A percentile compares a stretch with the other conserved stretches of the same genome.
Evolutionary conservation across 371 early-diverging fungal species (phyloP).

Genomic region (Haplosporangium sp.): DNA sequence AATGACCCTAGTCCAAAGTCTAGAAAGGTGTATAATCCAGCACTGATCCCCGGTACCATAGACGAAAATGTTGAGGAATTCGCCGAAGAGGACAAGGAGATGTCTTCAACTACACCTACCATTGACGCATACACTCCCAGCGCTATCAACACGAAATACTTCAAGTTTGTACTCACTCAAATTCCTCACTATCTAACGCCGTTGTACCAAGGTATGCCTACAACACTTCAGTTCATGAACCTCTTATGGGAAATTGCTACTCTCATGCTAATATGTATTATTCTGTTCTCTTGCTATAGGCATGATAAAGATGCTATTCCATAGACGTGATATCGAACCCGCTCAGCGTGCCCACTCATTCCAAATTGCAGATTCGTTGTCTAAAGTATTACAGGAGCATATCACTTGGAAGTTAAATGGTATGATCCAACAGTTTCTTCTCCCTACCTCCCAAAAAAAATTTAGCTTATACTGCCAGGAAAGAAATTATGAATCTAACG

Average conservation of each 20-base stretch:
- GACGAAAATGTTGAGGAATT: conserved; percentile 33
- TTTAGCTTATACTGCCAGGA: not conserved
- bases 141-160: conserved; percentile 76
- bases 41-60: conserved; percentile 25
- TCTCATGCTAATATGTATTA: not conserved
- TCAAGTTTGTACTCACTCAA: conserved; percentile 74
- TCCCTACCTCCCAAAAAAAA: too few species aligned
- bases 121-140: conserved; percentile 67
- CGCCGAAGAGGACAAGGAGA: conserved; percentile 37
- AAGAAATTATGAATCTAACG: not conserved
- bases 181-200: conserved; percentile 74
- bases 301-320: conserved; percentile 73
- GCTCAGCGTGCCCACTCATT: conserved; percentile 68
- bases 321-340: conserved; percentile 68
- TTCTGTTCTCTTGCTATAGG: conserved; percentile 45
- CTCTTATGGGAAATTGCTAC: not conserved
- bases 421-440: not conserved
- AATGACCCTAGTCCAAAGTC: conserved; percentile 58
- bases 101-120: conserved; percentile 35
- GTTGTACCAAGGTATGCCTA: conserved; percentile 73
- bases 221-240: not conserved
- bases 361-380: conserved; percentile 67
- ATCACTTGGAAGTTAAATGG: conserved; percentile 61
- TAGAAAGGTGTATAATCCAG: conserved; percentile 22
- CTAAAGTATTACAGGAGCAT: conserved; percentile 64